phyloP scores from a whole-genome alignment of 345 rosid genomes.

The Aquilaria yunnanensis region DNA sequence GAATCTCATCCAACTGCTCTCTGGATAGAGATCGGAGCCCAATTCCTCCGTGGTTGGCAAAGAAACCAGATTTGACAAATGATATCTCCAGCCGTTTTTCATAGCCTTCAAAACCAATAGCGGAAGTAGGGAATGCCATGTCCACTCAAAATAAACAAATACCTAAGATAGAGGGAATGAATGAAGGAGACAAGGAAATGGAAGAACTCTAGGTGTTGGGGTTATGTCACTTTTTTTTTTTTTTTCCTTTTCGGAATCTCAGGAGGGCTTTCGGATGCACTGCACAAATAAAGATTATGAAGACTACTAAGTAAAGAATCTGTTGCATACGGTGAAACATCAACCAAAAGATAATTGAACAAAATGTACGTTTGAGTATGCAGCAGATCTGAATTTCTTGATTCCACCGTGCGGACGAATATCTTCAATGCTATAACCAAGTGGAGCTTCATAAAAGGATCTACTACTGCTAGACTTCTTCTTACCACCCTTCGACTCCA shows the following conservation, averaged over 20 bases:
- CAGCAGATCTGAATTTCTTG: constrained; percentile 99
- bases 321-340: background rate
- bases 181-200: constrained; percentile 21
- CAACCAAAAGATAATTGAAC: background rate
- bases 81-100: constrained; percentile 86
- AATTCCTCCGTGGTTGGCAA: constrained; percentile 50
- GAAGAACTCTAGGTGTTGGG: constrained; percentile 16
- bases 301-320: constrained; percentile 9
- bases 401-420: constrained; percentile 96
- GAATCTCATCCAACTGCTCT: constrained; percentile 68
- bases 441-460: constrained; percentile 92
- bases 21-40: constrained; percentile 71
- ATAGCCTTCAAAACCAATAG: constrained; percentile 96
- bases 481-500: constrained; percentile 97
- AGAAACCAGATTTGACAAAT: constrained; percentile 67
- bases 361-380: constrained; percentile 64
- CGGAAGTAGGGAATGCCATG: constrained; percentile 58
- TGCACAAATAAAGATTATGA: constrained; percentile 23
- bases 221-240: constrained; percentile 6
- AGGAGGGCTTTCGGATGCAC: constrained; percentile 89
- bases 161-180: constrained; percentile 24
- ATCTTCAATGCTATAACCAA: constrained; percentile 99
- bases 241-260: constrained; percentile 23
- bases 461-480: constrained; percentile 81
- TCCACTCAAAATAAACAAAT: constrained; percentile 21